Evolutionary conservation across 805 yeast species (phyloP), one percentile per base, ranked within the genome.

Genomic region (Myxozyma sirexii): DNA sequence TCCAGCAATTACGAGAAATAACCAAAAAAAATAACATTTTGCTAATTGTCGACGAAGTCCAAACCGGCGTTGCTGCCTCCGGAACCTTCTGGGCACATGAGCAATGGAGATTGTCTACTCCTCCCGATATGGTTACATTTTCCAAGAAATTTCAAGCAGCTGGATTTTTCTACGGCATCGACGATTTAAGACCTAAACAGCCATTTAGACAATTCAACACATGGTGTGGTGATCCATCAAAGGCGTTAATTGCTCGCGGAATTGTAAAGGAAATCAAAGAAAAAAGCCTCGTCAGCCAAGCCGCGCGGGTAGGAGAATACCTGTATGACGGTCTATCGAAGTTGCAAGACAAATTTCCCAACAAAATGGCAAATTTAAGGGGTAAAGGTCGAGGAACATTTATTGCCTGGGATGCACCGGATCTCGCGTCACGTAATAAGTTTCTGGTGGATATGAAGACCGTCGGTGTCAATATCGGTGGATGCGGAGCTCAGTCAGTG

Each of bases 131-230:
- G 73, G 93, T 88, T 60, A 88, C 96, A 6, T 88, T 88, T 79
- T 86, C 93, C 68, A 88, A 88, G 80, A 88, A 88, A 80, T 87
- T 88, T 81, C 96, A 89, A 79, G 81, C 91, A 56, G 96, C 96
- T 43, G 96, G 96, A 60, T 89, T 84, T 81, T 88, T 81, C 81
- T 89, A 84, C 84, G 84, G 82, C 69, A 83, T 85, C 76, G 84
- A 87, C 49, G 86, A 84, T 69, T 76, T 88, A 61, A 80, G 86
- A 67, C 96, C 96, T 70, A 80, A 84, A 75, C 74, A 76, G 70
- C 84, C 96, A n/a, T 88, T 86, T 81, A 84, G 96, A 75, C 96
- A 89, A 80, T 88, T 88, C 82, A 88, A 88, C 84, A 88, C 96
- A 60, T 88, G 96, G 96, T 87, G 93, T 77, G 96, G 96, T 70